Evolutionary conservation across 768 basidiomycete genomes (phyloP).

Genomic region (Trametes cinnabarina): DNA sequence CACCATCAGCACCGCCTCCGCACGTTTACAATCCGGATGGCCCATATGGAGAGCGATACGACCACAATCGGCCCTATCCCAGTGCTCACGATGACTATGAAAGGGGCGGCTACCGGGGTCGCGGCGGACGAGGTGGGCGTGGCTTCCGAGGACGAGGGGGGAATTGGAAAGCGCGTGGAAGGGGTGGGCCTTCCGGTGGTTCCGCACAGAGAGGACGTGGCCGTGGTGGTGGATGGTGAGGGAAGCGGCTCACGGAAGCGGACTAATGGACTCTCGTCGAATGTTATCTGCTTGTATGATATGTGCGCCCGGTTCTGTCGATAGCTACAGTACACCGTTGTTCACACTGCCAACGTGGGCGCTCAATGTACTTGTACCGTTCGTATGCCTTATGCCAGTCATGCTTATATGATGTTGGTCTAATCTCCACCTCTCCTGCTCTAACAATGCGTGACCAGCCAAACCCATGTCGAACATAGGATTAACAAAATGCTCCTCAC

Average conservation of each 20-base stretch:
- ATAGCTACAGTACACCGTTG: background rate
- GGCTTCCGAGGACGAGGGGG: background rate
- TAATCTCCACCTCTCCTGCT: background rate
- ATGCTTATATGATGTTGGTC: background rate
- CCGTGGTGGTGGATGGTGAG: background rate
- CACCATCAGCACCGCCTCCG: slow-evolving; percentile 8
- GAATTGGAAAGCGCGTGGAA: background rate
- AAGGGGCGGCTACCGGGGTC: background rate
- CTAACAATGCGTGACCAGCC: background rate
- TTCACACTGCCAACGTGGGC: background rate
- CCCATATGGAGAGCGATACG: slow-evolving; percentile 31
- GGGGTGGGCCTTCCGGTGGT: background rate
- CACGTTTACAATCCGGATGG: slow-evolving; percentile 15
- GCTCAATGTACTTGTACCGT: background rate
- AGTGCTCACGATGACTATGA: background rate
- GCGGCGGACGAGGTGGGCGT: background rate
- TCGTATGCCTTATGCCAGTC: background rate
- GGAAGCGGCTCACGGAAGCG: background rate
- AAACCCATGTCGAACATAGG: too few relatives aligned
- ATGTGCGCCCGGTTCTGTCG: too few relatives aligned
- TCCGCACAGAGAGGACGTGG: background rate
- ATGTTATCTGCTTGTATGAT: too few relatives aligned
- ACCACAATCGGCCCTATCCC: slow-evolving; percentile 7
- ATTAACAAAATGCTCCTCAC: too few relatives aligned
- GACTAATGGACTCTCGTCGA: background rate